Conservation (phyloP, 169 alveolate species). For the Eimeria necatrix region DNA sequence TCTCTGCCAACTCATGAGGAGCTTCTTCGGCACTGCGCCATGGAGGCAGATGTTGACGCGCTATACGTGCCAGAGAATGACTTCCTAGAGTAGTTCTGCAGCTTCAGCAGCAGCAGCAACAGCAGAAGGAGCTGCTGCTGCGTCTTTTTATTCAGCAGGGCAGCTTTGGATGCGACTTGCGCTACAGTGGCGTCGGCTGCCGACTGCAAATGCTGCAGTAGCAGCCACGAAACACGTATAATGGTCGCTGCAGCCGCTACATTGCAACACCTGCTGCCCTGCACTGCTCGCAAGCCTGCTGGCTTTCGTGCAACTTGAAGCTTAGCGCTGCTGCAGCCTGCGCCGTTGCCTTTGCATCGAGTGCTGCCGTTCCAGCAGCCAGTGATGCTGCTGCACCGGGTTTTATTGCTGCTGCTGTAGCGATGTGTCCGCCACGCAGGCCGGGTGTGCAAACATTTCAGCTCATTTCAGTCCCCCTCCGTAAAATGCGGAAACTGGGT, state of each 20-base stretch:
- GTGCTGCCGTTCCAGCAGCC: neutral
- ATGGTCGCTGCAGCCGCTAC: neutral
- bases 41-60: neutral
- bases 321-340: neutral
- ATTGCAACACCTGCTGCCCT: neutral
- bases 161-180: neutral
- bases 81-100: neutral
- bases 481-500: neutral
- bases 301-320: no score
- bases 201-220: no score
- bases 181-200: no score
- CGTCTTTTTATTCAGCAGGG: neutral
- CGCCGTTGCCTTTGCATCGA: neutral
- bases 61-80: neutral
- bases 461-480: neutral
- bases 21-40: conserved; percentile 24
- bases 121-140: conserved; percentile 2
- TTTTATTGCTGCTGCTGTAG: neutral
- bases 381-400: conserved; percentile 5
- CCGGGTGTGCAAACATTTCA: neutral
- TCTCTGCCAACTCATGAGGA: conserved; percentile 52
- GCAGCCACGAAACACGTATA: no score
- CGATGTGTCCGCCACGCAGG: neutral
- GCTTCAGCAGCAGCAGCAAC: neutral
- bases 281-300: neutral